Evolutionary conservation across 768 basidiomycete species (phyloP).

Genomic region (Favolaschia claudopus): DNA sequence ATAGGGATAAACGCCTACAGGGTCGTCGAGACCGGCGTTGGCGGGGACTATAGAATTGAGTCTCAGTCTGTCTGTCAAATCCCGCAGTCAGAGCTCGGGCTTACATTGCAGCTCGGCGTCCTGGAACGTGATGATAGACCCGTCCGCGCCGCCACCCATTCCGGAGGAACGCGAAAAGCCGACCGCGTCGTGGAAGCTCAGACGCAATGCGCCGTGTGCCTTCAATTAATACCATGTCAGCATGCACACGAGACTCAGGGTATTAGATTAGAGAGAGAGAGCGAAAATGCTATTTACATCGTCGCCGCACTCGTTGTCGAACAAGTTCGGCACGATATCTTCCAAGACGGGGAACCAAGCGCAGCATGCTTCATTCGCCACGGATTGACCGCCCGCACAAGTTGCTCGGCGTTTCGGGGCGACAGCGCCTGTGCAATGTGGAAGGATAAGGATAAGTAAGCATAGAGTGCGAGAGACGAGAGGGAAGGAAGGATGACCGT

Average conservation of each 20-base stretch:
- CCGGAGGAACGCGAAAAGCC: slow-evolving; percentile 25
- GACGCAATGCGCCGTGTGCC: slow-evolving; percentile 13
- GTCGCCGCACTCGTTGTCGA: slow-evolving; percentile 39
- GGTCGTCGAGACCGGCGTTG: slow-evolving; percentile 40
- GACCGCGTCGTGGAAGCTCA: slow-evolving; percentile 30
- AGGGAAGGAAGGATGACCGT: slow-evolving; percentile 1
- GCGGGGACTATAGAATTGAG: too few relatives aligned
- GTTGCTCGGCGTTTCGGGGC: slow-evolving; percentile 10
- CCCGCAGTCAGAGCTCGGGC: too few relatives aligned
- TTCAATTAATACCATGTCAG: slow-evolving; percentile 38
- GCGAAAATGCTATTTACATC: slow-evolving; percentile 37
- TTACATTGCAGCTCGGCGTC: slow-evolving; percentile 38
- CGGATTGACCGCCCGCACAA: slow-evolving; percentile 40
- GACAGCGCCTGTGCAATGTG: slow-evolving; percentile 12
- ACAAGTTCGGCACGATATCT: slow-evolving; percentile 36
- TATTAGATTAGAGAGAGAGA: too few relatives aligned
- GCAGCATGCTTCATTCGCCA: slow-evolving; percentile 39
- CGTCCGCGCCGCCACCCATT: slow-evolving; percentile 33
- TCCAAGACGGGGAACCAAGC: slow-evolving; percentile 39
- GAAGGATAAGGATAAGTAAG: neutral
- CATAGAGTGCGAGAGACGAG: neutral
- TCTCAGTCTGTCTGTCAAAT: too few relatives aligned
- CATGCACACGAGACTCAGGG: too few relatives aligned
- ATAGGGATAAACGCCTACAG: neutral
- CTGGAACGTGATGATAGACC: slow-evolving; percentile 42